Conservation (phyloP, 306 rosid species). For the cucumber (Cucumis sativus) region Cucumber_9930_V3 NC_026656.2:18146001-18146500, state of each 20-base stretch:
- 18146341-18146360: neutral
- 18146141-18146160: conserved; percentile 12
- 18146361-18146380: neutral
- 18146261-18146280: neutral
- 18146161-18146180: conserved; percentile 11
- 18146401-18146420: conserved; percentile 19
- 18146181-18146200: conserved; percentile 30
- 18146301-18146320: neutral
- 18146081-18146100: neutral
- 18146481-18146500: conserved; percentile 1
- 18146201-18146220: conserved; percentile 9
- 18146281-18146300: neutral
- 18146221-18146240: conserved; percentile 8
- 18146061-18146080: neutral
- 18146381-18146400: neutral
- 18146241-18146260: neutral
- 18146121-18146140: neutral
- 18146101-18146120: conserved; percentile 7
- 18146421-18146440: conserved; percentile 29
- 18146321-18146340: neutral
- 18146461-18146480: neutral
- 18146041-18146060: neutral
- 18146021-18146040: neutral
- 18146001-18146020: neutral
- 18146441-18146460: neutral